phyloP scores from a whole-genome alignment of 345 rosid genomes.

The Euphorbia lathyris region DNA sequence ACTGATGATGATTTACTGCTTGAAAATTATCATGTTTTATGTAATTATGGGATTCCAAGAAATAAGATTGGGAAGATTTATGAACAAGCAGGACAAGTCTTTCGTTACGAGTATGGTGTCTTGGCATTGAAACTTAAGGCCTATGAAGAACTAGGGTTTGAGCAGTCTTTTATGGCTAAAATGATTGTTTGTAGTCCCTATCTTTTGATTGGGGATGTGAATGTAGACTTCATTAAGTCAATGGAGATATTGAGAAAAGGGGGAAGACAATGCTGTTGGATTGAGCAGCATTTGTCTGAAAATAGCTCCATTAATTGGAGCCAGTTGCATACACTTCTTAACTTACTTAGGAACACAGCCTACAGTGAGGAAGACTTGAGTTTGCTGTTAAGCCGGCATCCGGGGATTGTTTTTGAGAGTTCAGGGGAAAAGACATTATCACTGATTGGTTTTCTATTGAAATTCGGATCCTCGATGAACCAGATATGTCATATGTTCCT shows the following conservation, averaged over 20 bases:
- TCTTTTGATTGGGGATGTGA: slow-evolving; percentile 50
- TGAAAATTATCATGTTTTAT: slow-evolving; percentile 61
- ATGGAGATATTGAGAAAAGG: slow-evolving; percentile 43
- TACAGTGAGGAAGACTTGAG: slow-evolving; percentile 37
- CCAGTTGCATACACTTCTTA: slow-evolving; percentile 38
- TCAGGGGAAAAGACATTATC: slow-evolving; percentile 46
- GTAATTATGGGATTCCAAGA: slow-evolving; percentile 56
- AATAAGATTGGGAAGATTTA: slow-evolving; percentile 57
- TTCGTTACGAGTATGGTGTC: slow-evolving; percentile 43
- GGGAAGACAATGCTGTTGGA: slow-evolving; percentile 44
- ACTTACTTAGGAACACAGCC: slow-evolving; percentile 38
- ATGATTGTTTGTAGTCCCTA: slow-evolving; percentile 46
- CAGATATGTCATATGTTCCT: slow-evolving; percentile 44
- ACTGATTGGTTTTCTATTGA: slow-evolving; percentile 47
- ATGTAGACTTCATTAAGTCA: slow-evolving; percentile 44
- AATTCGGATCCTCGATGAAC: slow-evolving; percentile 49
- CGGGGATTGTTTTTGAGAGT: slow-evolving; percentile 51
- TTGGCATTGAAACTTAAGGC: slow-evolving; percentile 48
- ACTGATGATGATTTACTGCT: slow-evolving; percentile 58
- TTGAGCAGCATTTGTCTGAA: slow-evolving; percentile 43
- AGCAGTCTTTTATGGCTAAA: slow-evolving; percentile 39
- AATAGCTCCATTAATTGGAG: slow-evolving; percentile 49
- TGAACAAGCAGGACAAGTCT: slow-evolving; percentile 55
- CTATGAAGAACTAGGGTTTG: slow-evolving; percentile 60
- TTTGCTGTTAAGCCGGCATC: slow-evolving; percentile 43